These are phyloP conservation scores for Kalaharituber pfeilii DNA, from an alignment of 2,329 filamentous ascomycete species.

Conservation along the genomic window DNA sequence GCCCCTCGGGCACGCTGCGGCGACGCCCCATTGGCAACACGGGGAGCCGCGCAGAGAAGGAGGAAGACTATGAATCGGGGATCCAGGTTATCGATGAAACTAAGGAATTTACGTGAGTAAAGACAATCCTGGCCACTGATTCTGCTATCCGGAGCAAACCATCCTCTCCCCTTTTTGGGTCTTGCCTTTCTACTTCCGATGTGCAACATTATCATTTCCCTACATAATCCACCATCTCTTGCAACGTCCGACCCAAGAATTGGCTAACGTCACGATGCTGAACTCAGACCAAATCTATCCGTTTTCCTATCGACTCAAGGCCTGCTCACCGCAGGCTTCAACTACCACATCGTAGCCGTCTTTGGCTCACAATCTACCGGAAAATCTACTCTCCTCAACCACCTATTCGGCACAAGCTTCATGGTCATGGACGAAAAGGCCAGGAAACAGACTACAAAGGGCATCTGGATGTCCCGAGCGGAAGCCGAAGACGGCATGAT, in stretches of 20 bases:
- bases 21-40: background rate
- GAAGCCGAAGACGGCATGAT: constrained; percentile 44
- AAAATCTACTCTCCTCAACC: constrained; percentile 91
- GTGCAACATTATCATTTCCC: background rate
- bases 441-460: constrained; percentile 91
- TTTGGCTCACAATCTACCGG: constrained; percentile 98
- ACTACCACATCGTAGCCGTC: constrained; percentile 97
- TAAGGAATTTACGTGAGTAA: constrained; percentile 81
- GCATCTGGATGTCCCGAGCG: constrained; percentile 99
- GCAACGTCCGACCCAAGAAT: background rate
- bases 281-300: constrained; percentile 7
- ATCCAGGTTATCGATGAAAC: constrained; percentile 94
- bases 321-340: constrained; percentile 80
- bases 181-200: background rate
- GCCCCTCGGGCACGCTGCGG: background rate
- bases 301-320: constrained; percentile 63
- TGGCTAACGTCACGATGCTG: background rate
- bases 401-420: constrained; percentile 89
- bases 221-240: background rate
- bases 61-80: constrained; percentile 68
- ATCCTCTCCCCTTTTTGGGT: background rate
- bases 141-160: background rate
- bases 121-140: too few relatives aligned
- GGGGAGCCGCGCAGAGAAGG: constrained; percentile 32
- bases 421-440: constrained; percentile 95